phyloP scores from a whole-genome alignment of 257 asterid species.

The Petrea volubilis region DNA sequence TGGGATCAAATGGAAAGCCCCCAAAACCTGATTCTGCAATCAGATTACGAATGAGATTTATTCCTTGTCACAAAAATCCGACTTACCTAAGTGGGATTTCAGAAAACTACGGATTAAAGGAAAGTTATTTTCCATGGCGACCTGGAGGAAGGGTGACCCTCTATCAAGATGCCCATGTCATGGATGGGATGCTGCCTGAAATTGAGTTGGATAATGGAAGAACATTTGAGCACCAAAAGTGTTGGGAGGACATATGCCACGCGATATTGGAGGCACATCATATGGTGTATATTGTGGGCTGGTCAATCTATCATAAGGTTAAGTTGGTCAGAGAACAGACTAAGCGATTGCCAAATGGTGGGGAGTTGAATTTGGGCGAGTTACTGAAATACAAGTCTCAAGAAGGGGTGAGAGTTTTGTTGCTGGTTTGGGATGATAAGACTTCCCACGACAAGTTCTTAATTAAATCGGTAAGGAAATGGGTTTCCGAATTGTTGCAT shows the following conservation, averaged over 20 bases:
- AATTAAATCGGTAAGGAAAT: slow-evolving; percentile 59
- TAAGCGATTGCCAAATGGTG: slow-evolving; percentile 78
- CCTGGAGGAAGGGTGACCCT: slow-evolving; percentile 74
- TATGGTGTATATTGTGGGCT: slow-evolving; percentile 65
- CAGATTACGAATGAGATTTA: slow-evolving; percentile 59
- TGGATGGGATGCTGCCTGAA: slow-evolving; percentile 68
- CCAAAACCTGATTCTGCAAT: slow-evolving; percentile 70
- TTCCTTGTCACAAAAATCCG: slow-evolving; percentile 50
- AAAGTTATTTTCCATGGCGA: slow-evolving; percentile 76
- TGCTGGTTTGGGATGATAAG: slow-evolving; percentile 97
- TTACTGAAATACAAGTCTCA: slow-evolving; percentile 86
- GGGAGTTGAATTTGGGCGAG: slow-evolving; percentile 81
- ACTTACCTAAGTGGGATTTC: slow-evolving; percentile 42
- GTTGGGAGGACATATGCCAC: slow-evolving; percentile 87
- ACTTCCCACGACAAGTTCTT: slow-evolving; percentile 90
- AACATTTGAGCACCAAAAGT: slow-evolving; percentile 47
- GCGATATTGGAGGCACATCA: slow-evolving; percentile 81
- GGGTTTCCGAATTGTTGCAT: slow-evolving; percentile 2
- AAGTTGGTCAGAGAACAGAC: slow-evolving; percentile 73
- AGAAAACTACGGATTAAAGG: slow-evolving; percentile 45
- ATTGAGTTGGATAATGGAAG: slow-evolving; percentile 44
- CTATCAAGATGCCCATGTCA: slow-evolving; percentile 81
- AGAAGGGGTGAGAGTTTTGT: slow-evolving; percentile 91
- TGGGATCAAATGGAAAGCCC: slow-evolving; percentile 66
- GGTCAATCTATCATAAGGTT: slow-evolving; percentile 81